phyloP scores from a whole-genome alignment of 306 rosid species.

The Cyamopsis tetragonoloba region DNA sequence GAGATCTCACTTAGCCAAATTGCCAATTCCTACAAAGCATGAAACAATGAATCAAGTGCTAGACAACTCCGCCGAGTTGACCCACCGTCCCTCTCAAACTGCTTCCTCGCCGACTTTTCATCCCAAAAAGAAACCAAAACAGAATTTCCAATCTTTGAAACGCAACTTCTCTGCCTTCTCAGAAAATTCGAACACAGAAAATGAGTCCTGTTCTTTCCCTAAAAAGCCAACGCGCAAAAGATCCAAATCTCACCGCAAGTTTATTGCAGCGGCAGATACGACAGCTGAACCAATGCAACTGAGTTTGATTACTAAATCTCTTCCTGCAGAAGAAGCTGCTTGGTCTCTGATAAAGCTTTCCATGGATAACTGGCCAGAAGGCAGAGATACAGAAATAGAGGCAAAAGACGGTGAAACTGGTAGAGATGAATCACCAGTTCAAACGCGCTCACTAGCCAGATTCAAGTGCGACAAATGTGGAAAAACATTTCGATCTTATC shows the following conservation, averaged over 20 bases:
- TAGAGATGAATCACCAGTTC: neutral
- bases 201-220: neutral
- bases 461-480: slow-evolving; percentile 45
- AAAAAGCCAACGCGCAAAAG: slow-evolving; percentile 35
- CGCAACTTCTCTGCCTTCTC: neutral
- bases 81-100: neutral
- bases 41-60: neutral
- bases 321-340: slow-evolving; percentile 41
- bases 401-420: neutral
- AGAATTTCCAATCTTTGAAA: slow-evolving; percentile 11
- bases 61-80: neutral
- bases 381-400: neutral
- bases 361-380: slow-evolving; percentile 33
- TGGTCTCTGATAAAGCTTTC: slow-evolving; percentile 37
- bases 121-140: neutral
- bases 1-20: slow-evolving; percentile 55
- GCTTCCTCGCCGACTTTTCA: neutral
- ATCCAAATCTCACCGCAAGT: slow-evolving; percentile 37
- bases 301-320: slow-evolving; percentile 20
- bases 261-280: neutral
- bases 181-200: slow-evolving; percentile 6
- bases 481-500: slow-evolving; percentile 43
- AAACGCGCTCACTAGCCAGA: neutral
- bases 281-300: neutral
- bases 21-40: slow-evolving; percentile 39